Base-by-base conservation (phyloP, 106 monocot genomes). In the Platanthera zijinensis region DNA sequence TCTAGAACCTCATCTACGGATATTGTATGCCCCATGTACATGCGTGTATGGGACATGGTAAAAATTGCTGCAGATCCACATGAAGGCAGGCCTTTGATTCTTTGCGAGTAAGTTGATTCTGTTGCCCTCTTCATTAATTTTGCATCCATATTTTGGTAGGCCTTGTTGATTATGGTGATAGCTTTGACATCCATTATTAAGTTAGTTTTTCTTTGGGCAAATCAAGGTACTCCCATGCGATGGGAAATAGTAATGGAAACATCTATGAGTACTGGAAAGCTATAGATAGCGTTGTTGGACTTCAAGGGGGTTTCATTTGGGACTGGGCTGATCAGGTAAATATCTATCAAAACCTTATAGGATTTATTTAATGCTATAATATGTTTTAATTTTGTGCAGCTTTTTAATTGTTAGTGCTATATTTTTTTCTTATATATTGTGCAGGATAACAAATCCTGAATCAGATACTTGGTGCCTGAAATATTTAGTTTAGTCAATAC, bases 241-340 rank as follows among this genome's bases (percentile, higher is more conserved):
- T 99, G 97, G 94, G 97, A 81, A 99, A 94, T 76, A 99, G 97
- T 81, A 92, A 83, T 78, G 97, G 97, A 53, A 94, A 99, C 80
- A 83, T 99, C 74, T 87, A 99, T 75, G 80, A 75, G 18, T 99
- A 99, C 57, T 99, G 97, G 94, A 74, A 90, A 71, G 92, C 94
- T 61, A 99, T 99, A 80, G 92, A 99, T 76, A 84, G 48, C 77
- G 90, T 85, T 30, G 66, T 88, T 77, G 97, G 97, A 75, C 88
- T 99, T 51, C 97, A 99, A 84, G 97, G 97, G 14, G 97, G 97
- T 75, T 94, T 99, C 82, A 94, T 99, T 73, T 99, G 97, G 94
- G 97, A 99, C 64, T 99, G 97, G 97, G 94, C 88, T 82, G 97
- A 99, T 82, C 94, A 99, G 97, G 94, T 94, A 19, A 52, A 28